Conservation (phyloP, 1,284 basidiomycete species). For the Fistulinella staudtii region DNA sequence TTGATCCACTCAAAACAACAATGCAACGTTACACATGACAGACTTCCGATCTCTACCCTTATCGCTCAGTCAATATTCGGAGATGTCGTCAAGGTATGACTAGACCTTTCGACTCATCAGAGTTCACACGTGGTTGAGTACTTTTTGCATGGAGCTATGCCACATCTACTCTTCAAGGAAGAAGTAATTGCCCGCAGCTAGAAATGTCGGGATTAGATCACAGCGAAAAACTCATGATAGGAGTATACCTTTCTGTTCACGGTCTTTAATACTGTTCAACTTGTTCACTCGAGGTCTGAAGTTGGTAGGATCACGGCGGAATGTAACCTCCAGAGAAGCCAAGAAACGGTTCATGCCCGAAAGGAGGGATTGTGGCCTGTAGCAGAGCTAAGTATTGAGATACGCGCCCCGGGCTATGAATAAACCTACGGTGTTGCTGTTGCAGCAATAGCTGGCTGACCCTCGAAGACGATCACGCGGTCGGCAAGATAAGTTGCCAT, state of each 20-base stretch:
- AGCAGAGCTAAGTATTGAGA: constrained; percentile 7
- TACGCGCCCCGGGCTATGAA: neutral
- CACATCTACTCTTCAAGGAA: constrained; percentile 77
- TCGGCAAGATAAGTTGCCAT: constrained; percentile 97
- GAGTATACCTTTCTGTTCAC: constrained; percentile 83
- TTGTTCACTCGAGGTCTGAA: constrained; percentile 95
- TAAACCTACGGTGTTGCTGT: constrained; percentile 77
- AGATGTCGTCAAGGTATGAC: constrained; percentile 4
- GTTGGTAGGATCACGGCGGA: constrained; percentile 94
- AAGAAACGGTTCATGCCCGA: constrained; percentile 93
- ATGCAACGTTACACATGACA: constrained; percentile 11
- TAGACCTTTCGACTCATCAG: constrained; percentile 15
- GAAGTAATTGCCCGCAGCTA: constrained; percentile 82
- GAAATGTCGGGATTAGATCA: constrained; percentile 9
- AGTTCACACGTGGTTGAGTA: neutral
- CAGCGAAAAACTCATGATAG: constrained; percentile 3
- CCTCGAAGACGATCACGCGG: constrained; percentile 94
- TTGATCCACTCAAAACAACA: constrained; percentile 10
- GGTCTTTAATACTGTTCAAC: constrained; percentile 86
- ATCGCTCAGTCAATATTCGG: constrained; percentile 11
- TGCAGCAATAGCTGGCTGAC: constrained; percentile 76
- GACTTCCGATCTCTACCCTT: constrained; percentile 10
- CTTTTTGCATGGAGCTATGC: neutral
- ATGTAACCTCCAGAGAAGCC: constrained; percentile 89
- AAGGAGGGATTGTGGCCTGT: constrained; percentile 76